Evolutionary conservation across 441 rosid species (phyloP).

Genomic region (Aquilaria agallochum): DNA sequence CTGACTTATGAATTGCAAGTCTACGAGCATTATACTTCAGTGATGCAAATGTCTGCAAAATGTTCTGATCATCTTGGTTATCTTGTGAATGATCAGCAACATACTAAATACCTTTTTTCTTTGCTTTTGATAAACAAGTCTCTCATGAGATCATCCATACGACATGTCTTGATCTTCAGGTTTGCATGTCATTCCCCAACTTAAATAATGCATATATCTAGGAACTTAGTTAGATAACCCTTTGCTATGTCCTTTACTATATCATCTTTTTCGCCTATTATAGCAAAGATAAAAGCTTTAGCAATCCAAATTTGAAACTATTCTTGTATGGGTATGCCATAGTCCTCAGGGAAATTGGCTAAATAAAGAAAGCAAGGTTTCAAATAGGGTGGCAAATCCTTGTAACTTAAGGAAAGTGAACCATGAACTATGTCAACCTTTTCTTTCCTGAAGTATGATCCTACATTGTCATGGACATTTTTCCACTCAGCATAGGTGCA

Average conservation of each 20-base stretch:
- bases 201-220: conserved; percentile 28
- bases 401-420: too few species aligned
- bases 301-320: conserved; percentile 20
- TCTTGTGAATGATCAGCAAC: not conserved
- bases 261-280: conserved; percentile 4
- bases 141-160: conserved; percentile 34
- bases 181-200: conserved; percentile 15
- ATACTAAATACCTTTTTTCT: conserved; percentile 14
- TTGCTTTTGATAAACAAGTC: conserved; percentile 28
- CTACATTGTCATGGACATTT: too few species aligned
- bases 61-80: too few species aligned
- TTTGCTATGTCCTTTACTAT: conserved; percentile 25
- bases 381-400: conserved; percentile 13
- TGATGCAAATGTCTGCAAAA: not conserved
- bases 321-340: not conserved
- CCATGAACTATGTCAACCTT: too few species aligned
- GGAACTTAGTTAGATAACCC: conserved; percentile 21
- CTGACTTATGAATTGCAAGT: conserved; percentile 15
- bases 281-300: conserved; percentile 21
- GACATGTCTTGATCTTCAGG: conserved; percentile 20
- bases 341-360: conserved; percentile 12
- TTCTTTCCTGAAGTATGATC: too few species aligned
- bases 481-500: too few species aligned
- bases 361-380: conserved; percentile 24
- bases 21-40: conserved; percentile 15